Evolutionary conservation across 805 yeast species (phyloP), one percentile per base, ranked within the genome.

Genomic region (Candida easanensis): DNA sequence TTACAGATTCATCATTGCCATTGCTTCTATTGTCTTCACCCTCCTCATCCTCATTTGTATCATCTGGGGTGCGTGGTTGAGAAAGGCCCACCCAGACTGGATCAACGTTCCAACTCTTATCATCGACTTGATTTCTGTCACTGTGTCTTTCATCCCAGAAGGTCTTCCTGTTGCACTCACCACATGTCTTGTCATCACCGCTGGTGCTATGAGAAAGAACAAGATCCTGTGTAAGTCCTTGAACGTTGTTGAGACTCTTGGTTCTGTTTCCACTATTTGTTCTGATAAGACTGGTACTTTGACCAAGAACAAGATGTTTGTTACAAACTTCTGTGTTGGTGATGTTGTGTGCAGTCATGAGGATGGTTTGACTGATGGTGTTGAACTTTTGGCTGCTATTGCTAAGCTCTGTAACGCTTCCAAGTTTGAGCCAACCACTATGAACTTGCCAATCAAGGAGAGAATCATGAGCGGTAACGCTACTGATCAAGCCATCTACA

Each of bases 211-310:
- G 79, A 66, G 61, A 37, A 63, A 65, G 42, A 58, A 64, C 46
- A 68, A 71, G 38, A 68, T 77, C 26, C 60, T 75, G 38, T 73
- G 76, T 40, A 70, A 74, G 48, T 61, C 73, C 3, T 58, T 75
- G 39, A 58, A 74, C 14, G 69, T 71, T 20, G 76, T 76, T 21
- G 84, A 79, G 56, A 78, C 83, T 15, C 63, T 79, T 49, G 84
- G 83, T 14, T 69, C 77, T 14, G 75, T 77, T 18, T 73, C 74
- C 53, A 78, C 57, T 39, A 51, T 69, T 28, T 69, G 73, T 47
- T 64, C 67, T 22, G 74, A 69, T 45, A 69, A 69, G 45, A 69
- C 74, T 6, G 74, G 74, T 14, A 69, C 74, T 5, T 60, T 77
- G 37, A 77, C 83, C 21, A 66, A 74, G 50, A 76, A 76, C 54